Evolutionary conservation across 495 filamentous ascomycete genomes (phyloP).

Genomic region (Penicillium alfredii): DNA sequence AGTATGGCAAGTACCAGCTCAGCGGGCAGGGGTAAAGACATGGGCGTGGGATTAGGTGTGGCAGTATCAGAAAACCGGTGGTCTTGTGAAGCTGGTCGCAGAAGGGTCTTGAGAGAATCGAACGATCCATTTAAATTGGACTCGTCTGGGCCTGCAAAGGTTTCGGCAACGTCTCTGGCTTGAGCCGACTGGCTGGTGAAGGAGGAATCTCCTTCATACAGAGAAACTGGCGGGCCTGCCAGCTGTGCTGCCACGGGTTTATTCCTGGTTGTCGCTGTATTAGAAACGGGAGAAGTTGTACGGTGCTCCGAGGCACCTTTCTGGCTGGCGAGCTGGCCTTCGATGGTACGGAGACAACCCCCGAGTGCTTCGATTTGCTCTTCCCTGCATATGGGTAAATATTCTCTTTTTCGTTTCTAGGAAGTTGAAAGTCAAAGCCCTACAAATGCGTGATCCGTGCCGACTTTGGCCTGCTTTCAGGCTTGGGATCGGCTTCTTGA

Average conservation of each 20-base stretch:
- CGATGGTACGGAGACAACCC: too few relatives aligned
- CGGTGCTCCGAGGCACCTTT: too few relatives aligned
- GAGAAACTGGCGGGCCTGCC: background rate
- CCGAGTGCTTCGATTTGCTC: too few relatives aligned
- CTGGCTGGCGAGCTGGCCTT: too few relatives aligned
- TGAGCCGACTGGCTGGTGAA: slow-evolving; percentile 9
- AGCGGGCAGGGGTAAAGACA: slow-evolving; percentile 5
- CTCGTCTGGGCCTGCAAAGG: background rate
- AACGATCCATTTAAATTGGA: slow-evolving; percentile 4
- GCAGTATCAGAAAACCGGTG: background rate
- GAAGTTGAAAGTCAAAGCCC: too few relatives aligned
- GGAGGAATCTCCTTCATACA: slow-evolving; percentile 11
- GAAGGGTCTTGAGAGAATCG: slow-evolving; percentile 4
- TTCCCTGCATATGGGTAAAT: too few relatives aligned
- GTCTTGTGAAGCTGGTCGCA: slow-evolving; percentile 1
- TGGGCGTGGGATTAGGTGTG: background rate
- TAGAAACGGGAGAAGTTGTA: too few relatives aligned
- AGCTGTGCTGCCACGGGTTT: too few relatives aligned
- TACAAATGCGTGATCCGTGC: too few relatives aligned
- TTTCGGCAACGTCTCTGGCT: slow-evolving; percentile 7
- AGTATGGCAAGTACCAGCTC: slow-evolving; percentile 6
- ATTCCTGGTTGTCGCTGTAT: background rate
- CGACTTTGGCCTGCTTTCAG: too few relatives aligned
- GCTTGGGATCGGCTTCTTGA: too few relatives aligned
- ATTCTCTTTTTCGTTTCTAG: too few relatives aligned